Evolutionary conservation across 345 rosid genomes (phyloP).

Genomic region (Kandelia obovata): DNA sequence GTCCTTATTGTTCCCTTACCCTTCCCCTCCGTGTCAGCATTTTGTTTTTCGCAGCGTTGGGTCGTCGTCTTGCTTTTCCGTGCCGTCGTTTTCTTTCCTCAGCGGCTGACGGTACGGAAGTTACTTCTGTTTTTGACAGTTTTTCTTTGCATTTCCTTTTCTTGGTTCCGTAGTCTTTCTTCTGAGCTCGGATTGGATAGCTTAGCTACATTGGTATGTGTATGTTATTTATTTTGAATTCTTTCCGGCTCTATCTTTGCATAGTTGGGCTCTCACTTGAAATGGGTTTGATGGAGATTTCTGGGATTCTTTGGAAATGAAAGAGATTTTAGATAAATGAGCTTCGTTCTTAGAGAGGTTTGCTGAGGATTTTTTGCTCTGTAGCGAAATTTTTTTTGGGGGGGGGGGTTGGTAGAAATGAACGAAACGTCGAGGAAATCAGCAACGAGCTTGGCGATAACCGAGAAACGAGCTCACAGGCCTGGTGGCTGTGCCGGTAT

Average conservation of each 20-base stretch:
- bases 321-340: slow-evolving; percentile 8
- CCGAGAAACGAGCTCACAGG: slow-evolving; percentile 61
- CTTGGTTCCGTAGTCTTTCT: not conserved
- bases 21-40: not conserved
- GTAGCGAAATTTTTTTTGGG: not conserved
- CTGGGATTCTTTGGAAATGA: slow-evolving; percentile 5
- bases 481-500: slow-evolving; percentile 87
- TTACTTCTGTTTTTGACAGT: not conserved
- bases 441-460: slow-evolving; percentile 49
- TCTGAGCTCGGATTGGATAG: too few species aligned
- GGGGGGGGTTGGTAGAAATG: slow-evolving; percentile 35
- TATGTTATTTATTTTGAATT: not conserved
- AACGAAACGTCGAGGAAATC: slow-evolving; percentile 42
- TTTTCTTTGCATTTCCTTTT: not conserved
- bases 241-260: slow-evolving; percentile 19
- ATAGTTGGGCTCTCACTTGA: slow-evolving; percentile 20
- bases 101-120: slow-evolving; percentile 8
- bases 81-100: slow-evolving; percentile 26
- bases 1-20: not conserved
- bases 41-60: not conserved
- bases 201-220: slow-evolving; percentile 15
- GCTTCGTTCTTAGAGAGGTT: slow-evolving; percentile 1
- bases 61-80: slow-evolving; percentile 2
- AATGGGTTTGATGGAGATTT: slow-evolving; percentile 14
- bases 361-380: slow-evolving; percentile 11